Percentiles rank a stretch among this genome's conserved stretches.
Conservation (phyloP, 2,329 filamentous ascomycete genomes). For the Samsoniella hepiali region DNA sequence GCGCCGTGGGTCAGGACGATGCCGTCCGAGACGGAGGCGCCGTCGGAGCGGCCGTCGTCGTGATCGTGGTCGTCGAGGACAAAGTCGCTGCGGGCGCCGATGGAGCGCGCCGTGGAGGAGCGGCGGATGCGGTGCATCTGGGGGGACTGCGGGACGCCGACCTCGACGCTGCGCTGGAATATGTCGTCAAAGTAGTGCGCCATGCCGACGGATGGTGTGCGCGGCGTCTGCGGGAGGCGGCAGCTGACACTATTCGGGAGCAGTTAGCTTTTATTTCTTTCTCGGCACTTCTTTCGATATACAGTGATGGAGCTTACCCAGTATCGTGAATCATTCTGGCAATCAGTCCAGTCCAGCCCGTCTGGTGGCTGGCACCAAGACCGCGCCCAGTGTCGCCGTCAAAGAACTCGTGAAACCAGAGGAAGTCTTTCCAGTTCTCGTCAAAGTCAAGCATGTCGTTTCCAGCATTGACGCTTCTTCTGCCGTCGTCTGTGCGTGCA, state of each 20-base stretch:
- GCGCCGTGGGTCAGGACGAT: constrained; percentile 31
- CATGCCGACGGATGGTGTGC: constrained; percentile 78
- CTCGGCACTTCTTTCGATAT: not conserved
- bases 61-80: constrained; percentile 24
- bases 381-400: constrained; percentile 88
- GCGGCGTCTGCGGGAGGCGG: constrained; percentile 87
- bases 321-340: constrained; percentile 98
- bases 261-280: constrained; percentile 37
- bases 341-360: constrained; percentile 93
- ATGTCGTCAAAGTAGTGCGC: constrained; percentile 95
- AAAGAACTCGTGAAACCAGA: constrained; percentile 98
- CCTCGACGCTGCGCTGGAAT: constrained; percentile 49
- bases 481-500: constrained; percentile 76
- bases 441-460: constrained; percentile 88
- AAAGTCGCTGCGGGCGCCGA: constrained; percentile 81
- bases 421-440: constrained; percentile 75
- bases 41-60: constrained; percentile 34
- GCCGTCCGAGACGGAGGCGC: constrained; percentile 34
- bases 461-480: constrained; percentile 82
- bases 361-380: constrained; percentile 89
- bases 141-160: constrained; percentile 36
- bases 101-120: constrained; percentile 78
- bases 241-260: constrained; percentile 65
- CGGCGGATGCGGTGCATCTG: constrained; percentile 61
- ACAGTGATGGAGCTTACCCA: constrained; percentile 59